Evolutionary conservation across 2,329 filamentous ascomycete species (phyloP), one percentile per base, ranked within the genome.

Genomic region (Aspergillus transmontanensis): DNA sequence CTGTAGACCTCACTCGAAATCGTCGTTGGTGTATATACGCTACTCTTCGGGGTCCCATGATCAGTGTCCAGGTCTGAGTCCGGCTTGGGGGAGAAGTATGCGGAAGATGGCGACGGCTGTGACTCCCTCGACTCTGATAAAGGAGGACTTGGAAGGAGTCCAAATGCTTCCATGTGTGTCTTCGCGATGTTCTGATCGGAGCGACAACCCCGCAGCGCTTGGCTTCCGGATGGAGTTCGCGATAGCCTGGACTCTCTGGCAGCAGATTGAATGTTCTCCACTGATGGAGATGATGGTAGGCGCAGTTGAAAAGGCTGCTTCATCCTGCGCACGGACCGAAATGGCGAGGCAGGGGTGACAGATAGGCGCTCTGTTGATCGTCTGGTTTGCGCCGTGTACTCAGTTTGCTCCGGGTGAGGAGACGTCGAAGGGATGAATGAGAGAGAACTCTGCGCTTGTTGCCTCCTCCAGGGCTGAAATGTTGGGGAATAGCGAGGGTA

Each of bases 271-370:
- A 62, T 66, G 19, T 65, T 70, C 48, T 79, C 76, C 34, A 68
- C 63, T 0, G 75, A 75, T 11, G 77, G 76, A 2, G 76, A 78
- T 7, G 68, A 60, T 10, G 76, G 76, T 14, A 79, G 68, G 60
- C 72, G 74, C 19, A 79, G 64, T 45, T 76, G 76, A 41, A 79
- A 78, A 16, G 77, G 76, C 57, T 78, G 72, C 53, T 78, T 79
- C 77, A 79, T 79, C 62, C 66, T 74, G 21, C 75, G 73, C 11
- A 79, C 77, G 1, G 77, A 79, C 19, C 77, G 76, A 59, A 79
- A 79, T 0, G 77, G 77, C 12, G 77, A 79, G 43, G 78, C 64
- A 72, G 53, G 69, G 62, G 11, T 69, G 61, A 0, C 60, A 14
- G 51, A 55, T 23, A 39, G 66, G 6, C 75, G 72, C 19, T 75